Evolutionary conservation across 495 filamentous ascomycete species (phyloP), one percentile per base, ranked within the genome.

Genomic region (Cercophora scortea): DNA sequence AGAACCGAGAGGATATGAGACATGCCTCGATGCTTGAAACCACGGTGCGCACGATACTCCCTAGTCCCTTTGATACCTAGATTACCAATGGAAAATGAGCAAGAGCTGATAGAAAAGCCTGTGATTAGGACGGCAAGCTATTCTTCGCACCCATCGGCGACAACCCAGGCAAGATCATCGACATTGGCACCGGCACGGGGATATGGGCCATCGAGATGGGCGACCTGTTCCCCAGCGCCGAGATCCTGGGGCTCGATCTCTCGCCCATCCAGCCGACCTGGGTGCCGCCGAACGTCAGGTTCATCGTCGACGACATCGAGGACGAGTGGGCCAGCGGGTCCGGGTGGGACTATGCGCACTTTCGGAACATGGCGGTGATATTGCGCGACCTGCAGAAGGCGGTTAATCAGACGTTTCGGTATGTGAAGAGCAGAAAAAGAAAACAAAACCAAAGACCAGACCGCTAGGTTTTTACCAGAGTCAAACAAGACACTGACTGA

Each of bases 181-280:
- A 79, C 50, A 50, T 78, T n/a, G 72, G 72, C 8, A 83, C 79
- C 0, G 80, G 79, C 8, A 80, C 77, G 0, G 80, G 75, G n/a
- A 62, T 71, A 15, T 79, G 77, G 76, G 73, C 73, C 41, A 68
- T 62, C 45, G 59, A 50, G 46, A 51, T 80, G 52, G 79, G 65
- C 16, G 66, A 73, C 45, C 40, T 50, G 35, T 73, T 61, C 45
- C 71, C 69, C n/a, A 49, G 50, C 19, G 67, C 71, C 12, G 47
- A 57, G 41, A 55, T 79, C 3, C 45, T 59, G 6, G 70, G 68
- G 1, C 48, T 62, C 18, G 67, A 71, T 45, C 51, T 71, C 17
- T 66, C 67, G 33, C 62, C 70, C 11, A 71, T 75, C 19, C 72
- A 76, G 40, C 71, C 72, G 1, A 45, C 51, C 7, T 71, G 66